Evolutionary conservation across 106 monocot species (phyloP), one percentile per base, ranked within the genome.

Genomic region (Apostasia ramifera): DNA sequence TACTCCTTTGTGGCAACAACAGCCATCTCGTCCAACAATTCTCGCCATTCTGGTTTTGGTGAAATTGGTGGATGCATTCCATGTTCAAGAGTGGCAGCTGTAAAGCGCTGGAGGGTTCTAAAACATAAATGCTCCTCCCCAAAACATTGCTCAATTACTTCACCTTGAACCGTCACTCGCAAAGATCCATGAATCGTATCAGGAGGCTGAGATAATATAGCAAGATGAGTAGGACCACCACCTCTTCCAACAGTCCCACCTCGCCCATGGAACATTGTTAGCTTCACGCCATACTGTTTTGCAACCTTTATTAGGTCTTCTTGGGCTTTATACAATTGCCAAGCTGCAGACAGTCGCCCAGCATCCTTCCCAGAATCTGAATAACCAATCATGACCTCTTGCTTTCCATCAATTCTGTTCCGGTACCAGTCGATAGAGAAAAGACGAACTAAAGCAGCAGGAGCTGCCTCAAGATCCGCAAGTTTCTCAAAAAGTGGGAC

Each of bases 331-430:
- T 88, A 95, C 69, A 95, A 70, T 73, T 88, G 83, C 94, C 94
- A 95, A 47, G 94, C 94, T 44, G 94, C 94, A 81, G 90, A 87
- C 53, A 94, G 69, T 39, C 90, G 81, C 3, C 90, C 94, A 47
- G 87, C 90, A 82, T 94, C 94, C 74, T 94, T 90, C 26, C 87
- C 94, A 48, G 94, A 94, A 71, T 94, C 94, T 7, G 90, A 94
- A 71, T 87, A 90, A 6, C 94, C 94, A 72, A 94, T 90, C 94
- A 94, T 94, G 47, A 94, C 90, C 60, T 94, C 94, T 64, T 94
- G 90, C 69, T 94, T 94, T 56, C 94, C 87, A 63, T 85, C 70
- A 42, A 90, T 94, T 51, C 84, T 82, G 69, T 85, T 87, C 73
- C 50, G 85, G 74, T 88, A 94, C 84, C 90, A 90, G 40, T 87